Percentiles rank a stretch among this genome's conserved stretches.
Evolutionary conservation across 495 filamentous ascomycete genomes (phyloP).

Genomic region (Podospora pseudocomata): DNA sequence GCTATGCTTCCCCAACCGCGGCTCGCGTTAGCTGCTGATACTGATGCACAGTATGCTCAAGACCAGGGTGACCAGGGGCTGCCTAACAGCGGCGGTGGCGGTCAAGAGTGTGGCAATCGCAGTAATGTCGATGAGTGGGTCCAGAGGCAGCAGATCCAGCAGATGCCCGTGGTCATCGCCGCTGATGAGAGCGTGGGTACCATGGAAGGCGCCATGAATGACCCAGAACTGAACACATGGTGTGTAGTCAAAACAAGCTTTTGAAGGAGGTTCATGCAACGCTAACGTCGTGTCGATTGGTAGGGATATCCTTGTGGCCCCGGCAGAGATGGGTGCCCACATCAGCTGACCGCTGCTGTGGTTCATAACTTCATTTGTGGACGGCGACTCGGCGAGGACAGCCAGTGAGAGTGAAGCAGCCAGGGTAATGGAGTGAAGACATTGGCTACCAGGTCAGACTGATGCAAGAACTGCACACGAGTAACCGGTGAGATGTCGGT

Average conservation of each 20-base stretch:
- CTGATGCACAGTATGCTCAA: not conserved
- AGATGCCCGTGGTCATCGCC: not conserved
- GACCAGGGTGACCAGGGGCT: not conserved
- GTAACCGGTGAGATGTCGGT: not conserved
- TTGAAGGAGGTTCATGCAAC: not conserved
- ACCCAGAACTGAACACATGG: not conserved
- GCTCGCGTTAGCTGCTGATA: not conserved
- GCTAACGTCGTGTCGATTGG: not conserved
- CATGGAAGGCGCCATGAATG: not conserved
- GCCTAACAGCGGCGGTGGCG: not conserved
- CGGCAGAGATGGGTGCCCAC: not conserved
- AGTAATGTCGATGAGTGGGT: not conserved
- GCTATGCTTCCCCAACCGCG: not conserved
- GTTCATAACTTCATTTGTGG: not conserved
- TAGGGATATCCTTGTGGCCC: not conserved
- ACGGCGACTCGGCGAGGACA: not conserved
- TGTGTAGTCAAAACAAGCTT: not conserved
- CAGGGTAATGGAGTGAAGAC: not conserved
- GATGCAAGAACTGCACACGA: not conserved
- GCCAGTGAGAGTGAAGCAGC: not conserved
- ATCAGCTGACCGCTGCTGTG: not conserved
- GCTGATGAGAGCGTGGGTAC: not conserved
- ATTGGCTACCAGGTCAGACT: not conserved
- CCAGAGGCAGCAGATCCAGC: no score
- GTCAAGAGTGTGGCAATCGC: not conserved